These are phyloP conservation scores for Ochetophila trinervis DNA, from an alignment of 306 rosid genomes.

Conservation along the genomic window DNA sequence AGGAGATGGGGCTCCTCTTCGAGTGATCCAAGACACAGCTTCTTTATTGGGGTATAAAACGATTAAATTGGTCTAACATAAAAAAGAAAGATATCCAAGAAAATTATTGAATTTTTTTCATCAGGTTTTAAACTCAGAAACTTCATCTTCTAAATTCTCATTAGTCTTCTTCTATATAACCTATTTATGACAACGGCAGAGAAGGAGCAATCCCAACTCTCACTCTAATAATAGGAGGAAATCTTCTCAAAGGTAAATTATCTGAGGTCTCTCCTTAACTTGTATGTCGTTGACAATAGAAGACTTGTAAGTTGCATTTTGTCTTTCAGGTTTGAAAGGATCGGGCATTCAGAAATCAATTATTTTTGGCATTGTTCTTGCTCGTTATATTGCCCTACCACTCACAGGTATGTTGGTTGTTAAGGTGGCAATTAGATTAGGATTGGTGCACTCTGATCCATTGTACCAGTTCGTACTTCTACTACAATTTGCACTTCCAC, in stretches of 20 bases:
- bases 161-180: background rate
- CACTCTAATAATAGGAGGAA: conserved; percentile 78
- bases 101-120: too few species aligned
- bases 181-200: conserved; percentile 33
- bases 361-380: conserved; percentile 45
- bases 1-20: conserved; percentile 66
- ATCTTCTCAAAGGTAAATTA: conserved; percentile 60
- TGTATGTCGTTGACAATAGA: background rate
- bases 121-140: too few species aligned
- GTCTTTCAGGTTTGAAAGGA: conserved; percentile 59
- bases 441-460: conserved; percentile 60
- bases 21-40: conserved; percentile 62
- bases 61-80: too few species aligned
- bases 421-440: conserved; percentile 52
- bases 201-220: conserved; percentile 67
- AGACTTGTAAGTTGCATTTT: background rate
- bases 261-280: background rate
- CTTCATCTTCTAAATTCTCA: background rate
- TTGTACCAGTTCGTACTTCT: conserved; percentile 76
- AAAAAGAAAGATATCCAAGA: too few species aligned
- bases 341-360: conserved; percentile 39
- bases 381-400: conserved; percentile 59
- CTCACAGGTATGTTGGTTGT: conserved; percentile 47
- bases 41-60: conserved; percentile 56
- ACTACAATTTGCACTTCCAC: conserved; percentile 75